These are phyloP conservation scores for Thalassiosira mediterranea DNA, from an alignment of 352 stramenopile genomes.

Conservation along the genomic window DNA sequence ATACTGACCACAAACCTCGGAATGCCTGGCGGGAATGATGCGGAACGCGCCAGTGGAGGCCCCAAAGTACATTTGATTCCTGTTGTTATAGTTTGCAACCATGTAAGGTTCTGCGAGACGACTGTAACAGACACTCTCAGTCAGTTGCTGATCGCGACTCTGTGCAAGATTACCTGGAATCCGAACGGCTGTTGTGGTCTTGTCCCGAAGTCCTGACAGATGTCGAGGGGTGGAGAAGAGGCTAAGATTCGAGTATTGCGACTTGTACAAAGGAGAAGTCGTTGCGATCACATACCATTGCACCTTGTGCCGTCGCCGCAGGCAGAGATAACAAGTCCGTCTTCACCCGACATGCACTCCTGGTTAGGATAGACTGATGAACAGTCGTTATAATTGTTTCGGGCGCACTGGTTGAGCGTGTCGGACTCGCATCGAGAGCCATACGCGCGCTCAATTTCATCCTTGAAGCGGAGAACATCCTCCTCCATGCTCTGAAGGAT, in stretches of 20 bases:
- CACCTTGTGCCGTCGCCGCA: conserved; percentile 25
- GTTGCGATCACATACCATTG: conserved; percentile 5
- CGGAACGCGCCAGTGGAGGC: conserved; percentile 40
- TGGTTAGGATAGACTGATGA: conserved; percentile 28
- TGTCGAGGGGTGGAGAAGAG: no score
- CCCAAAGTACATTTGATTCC: conserved; percentile 48
- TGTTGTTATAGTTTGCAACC: conserved; percentile 42
- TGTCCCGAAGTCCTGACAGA: no score
- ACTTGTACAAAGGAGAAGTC: no score
- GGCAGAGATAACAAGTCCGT: conserved; percentile 16
- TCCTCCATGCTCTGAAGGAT: conserved; percentile 34
- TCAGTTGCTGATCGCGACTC: conserved; percentile 29
- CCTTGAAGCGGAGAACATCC: conserved; percentile 25
- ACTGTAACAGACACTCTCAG: conserved; percentile 53
- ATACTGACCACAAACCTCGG: conserved; percentile 41
- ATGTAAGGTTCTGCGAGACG: conserved; percentile 50
- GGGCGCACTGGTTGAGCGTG: conserved; percentile 25
- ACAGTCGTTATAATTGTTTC: conserved; percentile 40
- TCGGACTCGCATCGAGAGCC: conserved; percentile 17
- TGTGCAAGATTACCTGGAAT: conserved; percentile 28
- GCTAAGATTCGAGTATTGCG: no score
- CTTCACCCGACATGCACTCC: conserved; percentile 21
- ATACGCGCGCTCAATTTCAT: conserved; percentile 40
- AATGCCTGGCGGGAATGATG: conserved; percentile 45
- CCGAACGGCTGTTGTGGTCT: conserved; percentile 7